Conservation (phyloP, 768 basidiomycete genomes). For the Albatrellus ellisii region DNA sequence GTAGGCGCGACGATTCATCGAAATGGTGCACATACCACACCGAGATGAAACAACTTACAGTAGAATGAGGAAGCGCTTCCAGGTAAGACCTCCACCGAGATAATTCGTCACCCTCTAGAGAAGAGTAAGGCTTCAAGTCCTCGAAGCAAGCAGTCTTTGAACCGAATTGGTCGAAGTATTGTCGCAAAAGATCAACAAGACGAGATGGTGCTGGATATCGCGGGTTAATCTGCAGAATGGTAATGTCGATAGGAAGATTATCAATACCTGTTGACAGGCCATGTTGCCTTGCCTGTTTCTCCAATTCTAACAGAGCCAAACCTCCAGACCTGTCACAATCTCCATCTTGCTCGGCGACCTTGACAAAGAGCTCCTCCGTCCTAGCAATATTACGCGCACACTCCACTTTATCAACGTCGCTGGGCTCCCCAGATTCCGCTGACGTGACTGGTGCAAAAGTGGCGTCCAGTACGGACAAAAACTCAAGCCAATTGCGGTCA, state of each 20-base stretch:
- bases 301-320: conserved; percentile 67
- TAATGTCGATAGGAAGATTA: background rate
- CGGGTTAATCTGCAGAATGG: background rate
- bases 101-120: conserved; percentile 33
- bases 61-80: conserved; percentile 30
- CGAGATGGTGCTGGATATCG: conserved; percentile 27
- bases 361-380: conserved; percentile 37
- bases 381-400: conserved; percentile 27
- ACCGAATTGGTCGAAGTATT: conserved; percentile 61
- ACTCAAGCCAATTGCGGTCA: conserved; percentile 82
- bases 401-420: conserved; percentile 23
- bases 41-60: conserved; percentile 25
- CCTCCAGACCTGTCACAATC: conserved; percentile 59
- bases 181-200: conserved; percentile 37
- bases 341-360: conserved; percentile 53
- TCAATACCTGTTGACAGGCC: conserved; percentile 34
- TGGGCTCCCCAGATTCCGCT: conserved; percentile 14
- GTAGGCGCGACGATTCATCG: conserved; percentile 5
- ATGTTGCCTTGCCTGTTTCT: conserved; percentile 39
- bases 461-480: conserved; percentile 59
- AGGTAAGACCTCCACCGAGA: conserved; percentile 43
- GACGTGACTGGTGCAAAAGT: conserved; percentile 33
- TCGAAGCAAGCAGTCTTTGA: conserved; percentile 82
- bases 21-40: background rate
- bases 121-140: conserved; percentile 61